phyloP scores from a whole-genome alignment of 495 filamentous ascomycete genomes.

The Sphaerosporella brunnea region DNA sequence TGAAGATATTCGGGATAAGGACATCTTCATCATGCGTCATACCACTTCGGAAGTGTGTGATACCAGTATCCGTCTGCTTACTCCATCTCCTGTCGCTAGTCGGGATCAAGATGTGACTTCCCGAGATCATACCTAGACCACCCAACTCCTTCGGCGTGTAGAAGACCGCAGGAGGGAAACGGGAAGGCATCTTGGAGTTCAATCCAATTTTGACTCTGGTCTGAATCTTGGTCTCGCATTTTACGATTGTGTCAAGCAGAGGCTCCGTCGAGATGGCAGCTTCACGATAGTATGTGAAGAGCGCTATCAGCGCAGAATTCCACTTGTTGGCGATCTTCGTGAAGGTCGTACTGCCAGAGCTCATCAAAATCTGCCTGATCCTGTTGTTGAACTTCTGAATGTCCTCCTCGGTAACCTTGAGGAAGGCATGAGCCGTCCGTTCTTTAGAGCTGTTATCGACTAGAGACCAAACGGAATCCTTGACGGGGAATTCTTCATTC shows the following conservation, averaged over 20 bases:
- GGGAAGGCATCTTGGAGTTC: slow-evolving; percentile 99
- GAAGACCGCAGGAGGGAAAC: slow-evolving; percentile 97
- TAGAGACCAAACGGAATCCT: slow-evolving; percentile 95
- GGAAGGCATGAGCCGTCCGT: slow-evolving; percentile 91
- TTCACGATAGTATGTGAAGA: slow-evolving; percentile 98
- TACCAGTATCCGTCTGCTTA: slow-evolving; percentile 91
- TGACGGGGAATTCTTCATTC: slow-evolving; percentile 91
- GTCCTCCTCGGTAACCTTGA: slow-evolving; percentile 96
- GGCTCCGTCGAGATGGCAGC: slow-evolving; percentile 95
- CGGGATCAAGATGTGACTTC: slow-evolving; percentile 94
- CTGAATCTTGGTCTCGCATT: slow-evolving; percentile 99
- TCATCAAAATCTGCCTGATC: slow-evolving; percentile 98
- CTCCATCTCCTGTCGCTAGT: slow-evolving; percentile 97
- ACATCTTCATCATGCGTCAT: slow-evolving; percentile 99
- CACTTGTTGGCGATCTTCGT: slow-evolving; percentile 99
- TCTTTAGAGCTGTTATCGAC: slow-evolving; percentile 94
- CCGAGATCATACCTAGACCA: slow-evolving; percentile 97
- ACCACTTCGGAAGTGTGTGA: slow-evolving; percentile 92
- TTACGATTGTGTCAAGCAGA: slow-evolving; percentile 93
- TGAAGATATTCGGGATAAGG: slow-evolving; percentile 95
- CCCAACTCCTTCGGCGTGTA: slow-evolving; percentile 98
- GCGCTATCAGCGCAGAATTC: slow-evolving; percentile 95
- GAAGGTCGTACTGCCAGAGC: slow-evolving; percentile 94
- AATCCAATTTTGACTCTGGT: slow-evolving; percentile 97
- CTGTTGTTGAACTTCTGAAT: slow-evolving; percentile 99